Conservation (phyloP, 73 alveolate genomes). For the Paramecium pentaurelia region DNA sequence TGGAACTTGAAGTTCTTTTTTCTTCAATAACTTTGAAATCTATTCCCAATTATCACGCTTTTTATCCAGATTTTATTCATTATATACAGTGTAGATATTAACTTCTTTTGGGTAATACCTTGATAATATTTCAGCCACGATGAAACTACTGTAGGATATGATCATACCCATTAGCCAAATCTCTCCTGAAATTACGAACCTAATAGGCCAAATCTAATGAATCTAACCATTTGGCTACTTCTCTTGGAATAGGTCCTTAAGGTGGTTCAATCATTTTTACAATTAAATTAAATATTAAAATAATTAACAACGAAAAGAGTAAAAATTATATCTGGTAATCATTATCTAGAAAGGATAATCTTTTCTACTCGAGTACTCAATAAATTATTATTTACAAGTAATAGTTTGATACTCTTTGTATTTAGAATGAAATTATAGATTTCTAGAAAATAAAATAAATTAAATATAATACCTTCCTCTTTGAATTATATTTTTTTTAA, state of each 20-base stretch:
- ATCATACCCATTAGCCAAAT: slow-evolving; percentile 58
- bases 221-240: slow-evolving; percentile 56
- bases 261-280: slow-evolving; percentile 3
- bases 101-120: slow-evolving; percentile 58
- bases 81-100: slow-evolving; percentile 52
- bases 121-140: slow-evolving; percentile 55
- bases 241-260: slow-evolving; percentile 62
- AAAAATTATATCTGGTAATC: background rate
- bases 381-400: slow-evolving; percentile 5
- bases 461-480: background rate
- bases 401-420: background rate
- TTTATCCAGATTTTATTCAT: slow-evolving; percentile 39
- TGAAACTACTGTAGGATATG: background rate
- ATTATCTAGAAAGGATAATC: background rate
- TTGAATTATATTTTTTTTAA: background rate
- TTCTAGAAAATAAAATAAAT: background rate
- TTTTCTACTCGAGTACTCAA: background rate
- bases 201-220: slow-evolving; percentile 61
- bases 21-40: slow-evolving; percentile 43
- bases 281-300: background rate
- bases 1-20: slow-evolving; percentile 35
- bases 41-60: slow-evolving; percentile 62
- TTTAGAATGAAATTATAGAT: background rate
- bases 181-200: slow-evolving; percentile 62
- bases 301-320: background rate